A percentile compares a stretch with the other conserved stretches of the same genome.
Evolutionary conservation across 1,284 basidiomycete species (phyloP).

Genomic region (Rhodotorula mucilaginosa): DNA sequence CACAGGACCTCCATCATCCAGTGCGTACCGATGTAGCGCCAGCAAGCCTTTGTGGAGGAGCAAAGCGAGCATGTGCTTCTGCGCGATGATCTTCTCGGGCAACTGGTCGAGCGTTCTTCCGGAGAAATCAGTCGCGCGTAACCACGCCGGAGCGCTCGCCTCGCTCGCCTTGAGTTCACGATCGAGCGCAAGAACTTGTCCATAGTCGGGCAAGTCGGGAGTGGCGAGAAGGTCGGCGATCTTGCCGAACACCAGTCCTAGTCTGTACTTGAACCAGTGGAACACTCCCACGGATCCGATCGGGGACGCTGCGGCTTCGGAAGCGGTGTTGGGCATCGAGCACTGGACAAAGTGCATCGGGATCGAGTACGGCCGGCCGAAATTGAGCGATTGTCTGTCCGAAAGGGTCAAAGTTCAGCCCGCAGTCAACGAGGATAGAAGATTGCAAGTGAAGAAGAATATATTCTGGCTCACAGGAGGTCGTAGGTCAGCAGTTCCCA

Average conservation of each 20-base stretch:
- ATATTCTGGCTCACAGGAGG: slow-evolving; percentile 11
- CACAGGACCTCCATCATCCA: too few relatives aligned
- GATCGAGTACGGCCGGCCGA: slow-evolving; percentile 41
- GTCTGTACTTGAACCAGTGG: slow-evolving; percentile 37
- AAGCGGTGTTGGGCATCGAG: slow-evolving; percentile 21
- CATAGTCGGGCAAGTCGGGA: slow-evolving; percentile 38
- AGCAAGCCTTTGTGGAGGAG: slow-evolving; percentile 41
- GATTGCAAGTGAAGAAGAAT: too few relatives aligned
- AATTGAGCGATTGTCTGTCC: slow-evolving; percentile 40
- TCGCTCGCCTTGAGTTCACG: slow-evolving; percentile 34
- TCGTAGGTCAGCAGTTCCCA: slow-evolving; percentile 40
- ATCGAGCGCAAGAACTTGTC: slow-evolving; percentile 37
- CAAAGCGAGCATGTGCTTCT: slow-evolving; percentile 40
- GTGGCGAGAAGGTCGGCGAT: slow-evolving; percentile 38
- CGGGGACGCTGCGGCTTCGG: slow-evolving; percentile 9
- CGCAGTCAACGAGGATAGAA: too few relatives aligned
- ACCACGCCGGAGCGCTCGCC: slow-evolving; percentile 34
- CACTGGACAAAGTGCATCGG: slow-evolving; percentile 33
- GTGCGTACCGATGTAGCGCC: slow-evolving; percentile 31
- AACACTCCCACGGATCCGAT: slow-evolving; percentile 28
- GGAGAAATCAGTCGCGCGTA: slow-evolving; percentile 24
- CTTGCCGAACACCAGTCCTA: slow-evolving; percentile 32
- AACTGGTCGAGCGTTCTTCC: slow-evolving; percentile 4
- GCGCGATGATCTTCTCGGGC: slow-evolving; percentile 30
- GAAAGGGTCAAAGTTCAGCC: too few relatives aligned